A percentile compares a stretch with the other conserved stretches of the same genome.
phyloP scores from a whole-genome alignment of 23 red algal genomes.

The Gracilaria gracilis region DNA sequence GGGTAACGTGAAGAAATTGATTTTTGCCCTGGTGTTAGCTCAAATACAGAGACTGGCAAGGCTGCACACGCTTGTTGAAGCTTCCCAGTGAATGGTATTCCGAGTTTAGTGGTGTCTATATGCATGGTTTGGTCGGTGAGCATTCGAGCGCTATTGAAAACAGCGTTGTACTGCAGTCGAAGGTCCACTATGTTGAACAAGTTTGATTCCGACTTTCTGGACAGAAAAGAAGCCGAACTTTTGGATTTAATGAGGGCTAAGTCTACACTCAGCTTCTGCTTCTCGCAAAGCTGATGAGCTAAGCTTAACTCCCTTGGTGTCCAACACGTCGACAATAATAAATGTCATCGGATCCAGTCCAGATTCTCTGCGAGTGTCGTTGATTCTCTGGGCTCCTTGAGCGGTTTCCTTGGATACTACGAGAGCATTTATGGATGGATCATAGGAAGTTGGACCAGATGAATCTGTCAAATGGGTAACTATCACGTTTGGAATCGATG shows the following conservation, averaged over 20 bases:
- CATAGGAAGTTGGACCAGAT: slow-evolving; percentile 67
- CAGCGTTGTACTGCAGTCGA: background rate
- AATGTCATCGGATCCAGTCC: slow-evolving; percentile 69
- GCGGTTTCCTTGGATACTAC: slow-evolving; percentile 86
- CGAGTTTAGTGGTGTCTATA: background rate
- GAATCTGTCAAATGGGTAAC: slow-evolving; percentile 67
- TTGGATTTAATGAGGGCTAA: background rate
- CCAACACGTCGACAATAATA: slow-evolving; percentile 80
- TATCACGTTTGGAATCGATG: slow-evolving; percentile 30
- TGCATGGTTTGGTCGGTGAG: background rate
- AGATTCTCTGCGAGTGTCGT: slow-evolving; percentile 25
- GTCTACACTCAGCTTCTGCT: slow-evolving; percentile 26
- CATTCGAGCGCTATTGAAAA: background rate
- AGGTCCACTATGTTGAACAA: background rate
- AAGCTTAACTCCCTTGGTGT: slow-evolving; percentile 67
- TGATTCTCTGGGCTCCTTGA: slow-evolving; percentile 56
- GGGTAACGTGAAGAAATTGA: slow-evolving; percentile 66
- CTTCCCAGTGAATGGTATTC: background rate
- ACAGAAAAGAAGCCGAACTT: background rate
- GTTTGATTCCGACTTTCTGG: background rate
- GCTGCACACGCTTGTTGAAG: slow-evolving; percentile 30
- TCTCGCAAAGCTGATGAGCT: slow-evolving; percentile 81
- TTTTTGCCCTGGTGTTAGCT: slow-evolving; percentile 61
- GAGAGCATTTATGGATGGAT: slow-evolving; percentile 75
- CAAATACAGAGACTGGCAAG: slow-evolving; percentile 21